Conservation (phyloP, 2,329 filamentous ascomycete species). For the Colletotrichum abscissum region DNA sequence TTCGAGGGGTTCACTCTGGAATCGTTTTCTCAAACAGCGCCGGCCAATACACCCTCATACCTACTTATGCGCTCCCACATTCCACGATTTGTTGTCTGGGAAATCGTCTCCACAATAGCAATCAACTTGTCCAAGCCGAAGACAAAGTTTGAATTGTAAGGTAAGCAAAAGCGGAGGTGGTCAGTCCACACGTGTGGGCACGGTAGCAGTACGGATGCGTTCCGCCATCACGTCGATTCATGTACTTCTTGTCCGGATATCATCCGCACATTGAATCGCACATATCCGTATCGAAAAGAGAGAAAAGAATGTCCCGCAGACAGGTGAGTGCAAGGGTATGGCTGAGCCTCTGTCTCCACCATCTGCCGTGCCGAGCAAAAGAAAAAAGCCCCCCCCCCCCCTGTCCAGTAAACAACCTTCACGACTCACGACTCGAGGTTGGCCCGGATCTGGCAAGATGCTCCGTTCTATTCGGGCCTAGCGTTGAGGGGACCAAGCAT, state of each 20-base stretch:
- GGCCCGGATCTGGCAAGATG: not conserved
- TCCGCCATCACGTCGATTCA: not conserved
- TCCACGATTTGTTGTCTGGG: not conserved
- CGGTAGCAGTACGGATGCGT: not conserved
- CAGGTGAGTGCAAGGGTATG: not conserved
- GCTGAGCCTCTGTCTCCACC: not conserved
- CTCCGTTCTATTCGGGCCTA: not conserved
- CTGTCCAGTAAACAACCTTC: slow-evolving; percentile 21
- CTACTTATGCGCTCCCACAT: not conserved
- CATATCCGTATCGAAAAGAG: not conserved
- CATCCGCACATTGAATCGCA: not conserved
- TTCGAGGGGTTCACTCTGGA: not conserved
- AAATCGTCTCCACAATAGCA: not conserved
- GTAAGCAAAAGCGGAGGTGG: not conserved
- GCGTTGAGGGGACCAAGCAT: slow-evolving; percentile 3
- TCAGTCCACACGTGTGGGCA: not conserved
- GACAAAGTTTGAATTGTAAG: not conserved
- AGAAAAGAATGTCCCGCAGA: not conserved
- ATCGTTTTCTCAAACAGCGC: not conserved
- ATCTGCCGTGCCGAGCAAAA: not conserved
- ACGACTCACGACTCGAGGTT: not conserved
- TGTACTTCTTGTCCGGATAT: not conserved
- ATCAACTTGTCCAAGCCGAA: not conserved
- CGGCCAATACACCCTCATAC: not conserved
- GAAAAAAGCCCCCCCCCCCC: too few species aligned